Percentiles rank a stretch among this genome's conserved stretches.
Conservation (phyloP, 2,329 filamentous ascomycete species). For the Elsinoe arachidis region DNA sequence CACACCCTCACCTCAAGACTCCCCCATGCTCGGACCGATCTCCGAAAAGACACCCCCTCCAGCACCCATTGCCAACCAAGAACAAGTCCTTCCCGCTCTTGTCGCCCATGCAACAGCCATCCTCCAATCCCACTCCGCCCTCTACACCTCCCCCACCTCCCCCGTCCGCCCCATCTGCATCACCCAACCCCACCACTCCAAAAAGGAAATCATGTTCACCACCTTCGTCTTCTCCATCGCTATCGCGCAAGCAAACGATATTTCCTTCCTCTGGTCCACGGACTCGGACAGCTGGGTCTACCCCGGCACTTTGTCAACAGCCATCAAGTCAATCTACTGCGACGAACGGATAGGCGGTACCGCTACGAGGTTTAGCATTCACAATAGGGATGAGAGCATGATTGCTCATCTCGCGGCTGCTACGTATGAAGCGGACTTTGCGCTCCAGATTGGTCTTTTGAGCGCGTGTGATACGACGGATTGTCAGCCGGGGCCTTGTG, state of each 20-base stretch:
- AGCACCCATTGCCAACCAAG: neutral
- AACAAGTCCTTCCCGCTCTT: neutral
- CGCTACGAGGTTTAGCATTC: conserved; percentile 2
- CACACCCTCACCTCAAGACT: neutral
- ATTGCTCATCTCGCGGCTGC: conserved; percentile 3
- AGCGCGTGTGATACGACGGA: conserved; percentile 4
- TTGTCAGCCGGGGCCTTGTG: conserved; percentile 2
- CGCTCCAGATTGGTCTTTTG: neutral
- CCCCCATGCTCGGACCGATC: neutral
- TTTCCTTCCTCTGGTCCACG: conserved; percentile 2
- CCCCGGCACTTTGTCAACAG: neutral
- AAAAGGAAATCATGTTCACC: conserved; percentile 11
- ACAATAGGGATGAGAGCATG: neutral
- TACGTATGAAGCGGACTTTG: conserved; percentile 10
- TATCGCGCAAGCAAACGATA: conserved; percentile 2
- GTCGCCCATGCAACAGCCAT: neutral
- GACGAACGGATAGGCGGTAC: conserved; percentile 3
- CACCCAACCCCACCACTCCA: conserved; percentile 8
- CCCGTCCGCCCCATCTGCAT: conserved; percentile 2
- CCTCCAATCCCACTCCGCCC: neutral
- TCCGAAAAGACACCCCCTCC: neutral
- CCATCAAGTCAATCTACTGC: conserved; percentile 3
- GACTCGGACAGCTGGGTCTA: conserved; percentile 1
- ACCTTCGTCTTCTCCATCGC: conserved; percentile 8
- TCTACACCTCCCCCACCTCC: neutral